phyloP scores from a whole-genome alignment of 2,329 filamentous ascomycete genomes.

The Ampelomyces quisqualis region DNA sequence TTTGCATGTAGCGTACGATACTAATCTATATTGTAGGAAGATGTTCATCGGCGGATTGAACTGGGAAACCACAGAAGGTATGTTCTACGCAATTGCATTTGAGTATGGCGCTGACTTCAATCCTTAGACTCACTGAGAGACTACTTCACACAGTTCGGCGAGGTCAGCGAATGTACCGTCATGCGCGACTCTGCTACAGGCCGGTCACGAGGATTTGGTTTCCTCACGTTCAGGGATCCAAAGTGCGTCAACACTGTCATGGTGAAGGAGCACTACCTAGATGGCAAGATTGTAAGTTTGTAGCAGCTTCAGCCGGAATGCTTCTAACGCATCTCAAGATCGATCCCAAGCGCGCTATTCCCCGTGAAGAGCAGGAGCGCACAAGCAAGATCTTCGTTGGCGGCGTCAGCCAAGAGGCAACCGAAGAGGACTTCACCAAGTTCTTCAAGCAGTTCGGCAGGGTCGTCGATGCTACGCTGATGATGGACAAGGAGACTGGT shows the following conservation, averaged over 20 bases:
- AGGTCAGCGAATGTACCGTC: slow-evolving; percentile 97
- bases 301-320: slow-evolving; percentile 10
- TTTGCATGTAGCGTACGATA: neutral
- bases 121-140: slow-evolving; percentile 84
- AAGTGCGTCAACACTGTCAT: slow-evolving; percentile 99
- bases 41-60: slow-evolving; percentile 99
- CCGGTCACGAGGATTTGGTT: slow-evolving; percentile 92
- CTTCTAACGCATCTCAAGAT: slow-evolving; percentile 62
- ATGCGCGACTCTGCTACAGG: slow-evolving; percentile 96
- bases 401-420: slow-evolving; percentile 95
- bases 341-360: slow-evolving; percentile 95
- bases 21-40: slow-evolving; percentile 63
- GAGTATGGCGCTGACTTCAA: neutral
- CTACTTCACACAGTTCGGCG: slow-evolving; percentile 97
- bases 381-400: slow-evolving; percentile 99
- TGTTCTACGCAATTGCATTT: slow-evolving; percentile 41
- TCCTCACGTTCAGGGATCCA: slow-evolving; percentile 95
- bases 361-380: slow-evolving; percentile 95
- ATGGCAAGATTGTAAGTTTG: slow-evolving; percentile 89
- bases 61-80: slow-evolving; percentile 98
- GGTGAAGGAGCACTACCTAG: slow-evolving; percentile 98
- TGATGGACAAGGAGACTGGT: slow-evolving; percentile 99
- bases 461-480: slow-evolving; percentile 94
- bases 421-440: slow-evolving; percentile 91
- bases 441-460: slow-evolving; percentile 97